Evolutionary conservation across 768 basidiomycete species (phyloP).

Genomic region (Inosperma sp.): DNA sequence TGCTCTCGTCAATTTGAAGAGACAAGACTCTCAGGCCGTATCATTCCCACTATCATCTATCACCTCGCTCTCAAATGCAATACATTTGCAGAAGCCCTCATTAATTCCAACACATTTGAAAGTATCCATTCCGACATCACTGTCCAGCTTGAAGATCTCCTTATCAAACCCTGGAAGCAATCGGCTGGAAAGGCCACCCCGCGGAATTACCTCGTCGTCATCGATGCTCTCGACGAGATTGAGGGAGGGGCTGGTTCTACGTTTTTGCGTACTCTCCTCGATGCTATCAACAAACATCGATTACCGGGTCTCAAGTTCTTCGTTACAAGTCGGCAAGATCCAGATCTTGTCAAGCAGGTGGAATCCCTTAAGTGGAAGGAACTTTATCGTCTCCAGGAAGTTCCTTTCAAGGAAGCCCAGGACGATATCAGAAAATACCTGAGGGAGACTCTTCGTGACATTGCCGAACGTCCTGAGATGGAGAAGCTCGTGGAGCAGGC

Average conservation of each 20-base stretch:
- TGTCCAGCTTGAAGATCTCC: conserved; percentile 15
- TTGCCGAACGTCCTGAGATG: conserved; percentile 3
- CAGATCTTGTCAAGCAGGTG: conserved; percentile 14
- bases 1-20: too few relatives aligned
- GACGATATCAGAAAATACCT: conserved; percentile 10
- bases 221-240: conserved; percentile 24
- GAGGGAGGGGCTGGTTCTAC: background rate
- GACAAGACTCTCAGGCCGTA: conserved; percentile 3
- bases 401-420: conserved; percentile 7
- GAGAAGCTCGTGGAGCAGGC: conserved; percentile 13
- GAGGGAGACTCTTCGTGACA: conserved; percentile 1
- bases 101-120: conserved; percentile 5
- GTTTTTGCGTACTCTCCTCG: background rate
- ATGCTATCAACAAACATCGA: conserved; percentile 1
- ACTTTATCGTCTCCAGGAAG: conserved; percentile 14
- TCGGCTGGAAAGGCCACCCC: background rate
- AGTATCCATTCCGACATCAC: background rate
- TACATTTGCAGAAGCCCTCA: background rate
- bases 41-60: conserved; percentile 14
- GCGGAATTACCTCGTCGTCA: background rate
- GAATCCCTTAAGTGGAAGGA: conserved; percentile 10
- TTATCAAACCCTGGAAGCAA: conserved; percentile 19
- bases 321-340: conserved; percentile 22
- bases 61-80: conserved; percentile 11
- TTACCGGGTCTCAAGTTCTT: conserved; percentile 21